These are phyloP conservation scores for Suaeda aralocaspica DNA, from an alignment of 148 eudicot genomes.

Conservation along the genomic window DNA sequence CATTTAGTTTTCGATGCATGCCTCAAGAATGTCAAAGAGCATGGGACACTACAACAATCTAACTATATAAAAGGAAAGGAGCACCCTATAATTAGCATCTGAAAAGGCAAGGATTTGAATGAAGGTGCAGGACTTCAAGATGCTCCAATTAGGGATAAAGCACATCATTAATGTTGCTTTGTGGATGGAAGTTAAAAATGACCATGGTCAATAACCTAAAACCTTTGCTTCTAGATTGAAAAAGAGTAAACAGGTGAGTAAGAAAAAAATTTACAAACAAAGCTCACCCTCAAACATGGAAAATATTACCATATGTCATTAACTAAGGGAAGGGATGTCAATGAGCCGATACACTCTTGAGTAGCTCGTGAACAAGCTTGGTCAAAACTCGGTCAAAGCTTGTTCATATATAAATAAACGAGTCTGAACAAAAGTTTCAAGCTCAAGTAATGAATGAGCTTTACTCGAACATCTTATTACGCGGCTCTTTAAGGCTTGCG, in stretches of 20 bases:
- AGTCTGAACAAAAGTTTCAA: no score
- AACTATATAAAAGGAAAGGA: neutral
- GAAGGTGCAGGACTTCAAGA: neutral
- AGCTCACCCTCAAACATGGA: neutral
- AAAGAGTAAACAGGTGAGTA: neutral
- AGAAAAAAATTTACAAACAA: neutral
- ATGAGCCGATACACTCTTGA: no score
- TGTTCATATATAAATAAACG: no score
- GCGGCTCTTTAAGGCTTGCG: no score
- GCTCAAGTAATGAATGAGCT: no score
- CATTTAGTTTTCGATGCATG: neutral
- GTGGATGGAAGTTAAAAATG: neutral
- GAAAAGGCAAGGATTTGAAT: neutral
- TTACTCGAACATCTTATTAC: no score
- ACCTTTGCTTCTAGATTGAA: neutral
- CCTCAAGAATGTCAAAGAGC: neutral
- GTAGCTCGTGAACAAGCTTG: no score
- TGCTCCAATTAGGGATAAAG: neutral
- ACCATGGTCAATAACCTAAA: neutral
- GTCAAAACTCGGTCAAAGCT: no score
- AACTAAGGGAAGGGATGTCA: no score
- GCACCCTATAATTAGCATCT: no score
- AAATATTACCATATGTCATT: no score
- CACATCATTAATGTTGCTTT: no score
- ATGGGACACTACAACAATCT: neutral